These are phyloP conservation scores for Backusella luteola DNA, from an alignment of 192 early-diverging fungal species.

Conservation along the genomic window DNA sequence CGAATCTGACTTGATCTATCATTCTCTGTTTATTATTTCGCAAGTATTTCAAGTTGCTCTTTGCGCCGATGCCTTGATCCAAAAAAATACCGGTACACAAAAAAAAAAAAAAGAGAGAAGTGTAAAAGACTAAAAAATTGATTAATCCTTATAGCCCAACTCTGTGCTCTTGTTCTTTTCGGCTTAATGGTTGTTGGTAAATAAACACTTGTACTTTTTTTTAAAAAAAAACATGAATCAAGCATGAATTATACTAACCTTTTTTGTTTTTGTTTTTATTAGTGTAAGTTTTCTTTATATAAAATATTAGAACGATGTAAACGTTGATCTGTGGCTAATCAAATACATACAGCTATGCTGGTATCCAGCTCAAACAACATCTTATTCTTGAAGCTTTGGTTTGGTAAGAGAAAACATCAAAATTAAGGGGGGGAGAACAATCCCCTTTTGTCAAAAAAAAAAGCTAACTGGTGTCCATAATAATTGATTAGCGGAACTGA, in stretches of 20 bases:
- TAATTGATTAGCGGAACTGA: slow-evolving; percentile 14
- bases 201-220: neutral
- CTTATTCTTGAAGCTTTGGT: slow-evolving; percentile 38
- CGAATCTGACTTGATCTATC: slow-evolving; percentile 42
- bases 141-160: slow-evolving; percentile 24
- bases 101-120: neutral
- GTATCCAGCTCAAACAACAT: slow-evolving; percentile 41
- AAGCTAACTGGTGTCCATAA: neutral
- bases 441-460: neutral
- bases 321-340: neutral
- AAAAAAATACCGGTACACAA: slow-evolving; percentile 33
- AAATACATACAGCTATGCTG: slow-evolving; percentile 27
- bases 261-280: neutral
- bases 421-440: neutral
- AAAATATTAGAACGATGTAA: neutral
- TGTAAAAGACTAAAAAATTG: neutral
- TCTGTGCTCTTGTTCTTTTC: slow-evolving; percentile 28
- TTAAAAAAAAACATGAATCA: neutral
- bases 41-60: slow-evolving; percentile 39
- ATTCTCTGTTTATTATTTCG: slow-evolving; percentile 36
- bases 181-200: slow-evolving; percentile 40
- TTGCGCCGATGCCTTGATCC: slow-evolving; percentile 33
- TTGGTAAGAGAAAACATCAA: slow-evolving; percentile 18
- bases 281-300: slow-evolving; percentile 10
- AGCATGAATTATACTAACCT: neutral